Percentiles rank a stretch among this genome's conserved stretches.
phyloP scores from a whole-genome alignment of 1,284 basidiomycete species.

The Crucibulum parvulum region DNA sequence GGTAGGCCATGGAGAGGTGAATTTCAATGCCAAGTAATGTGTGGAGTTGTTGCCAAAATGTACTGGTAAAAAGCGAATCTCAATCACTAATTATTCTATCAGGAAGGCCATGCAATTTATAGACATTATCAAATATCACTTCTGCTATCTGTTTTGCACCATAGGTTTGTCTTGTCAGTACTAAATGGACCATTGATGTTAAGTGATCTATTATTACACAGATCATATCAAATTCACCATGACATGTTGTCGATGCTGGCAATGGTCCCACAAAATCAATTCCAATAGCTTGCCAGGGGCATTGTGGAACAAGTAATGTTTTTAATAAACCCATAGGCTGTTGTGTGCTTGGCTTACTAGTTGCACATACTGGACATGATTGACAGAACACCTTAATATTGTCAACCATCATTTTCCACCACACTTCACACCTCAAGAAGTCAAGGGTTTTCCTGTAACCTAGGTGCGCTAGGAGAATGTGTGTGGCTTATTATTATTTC shows the following conservation, averaged over 20 bases:
- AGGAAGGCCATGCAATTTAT: slow-evolving; percentile 45
- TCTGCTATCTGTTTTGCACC: slow-evolving; percentile 42
- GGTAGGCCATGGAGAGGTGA: neutral
- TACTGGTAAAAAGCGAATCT: slow-evolving; percentile 45
- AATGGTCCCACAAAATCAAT: neutral
- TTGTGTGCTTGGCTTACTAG: neutral
- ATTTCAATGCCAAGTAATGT: neutral
- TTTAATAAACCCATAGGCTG: neutral
- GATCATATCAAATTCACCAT: neutral
- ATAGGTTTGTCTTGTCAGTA: slow-evolving; percentile 24
- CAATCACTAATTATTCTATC: slow-evolving; percentile 44
- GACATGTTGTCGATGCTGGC: neutral
- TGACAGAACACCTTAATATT: too few relatives aligned
- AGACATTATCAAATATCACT: slow-evolving; percentile 40
- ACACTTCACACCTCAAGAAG: too few relatives aligned
- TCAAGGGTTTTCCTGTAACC: neutral
- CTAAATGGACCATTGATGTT: neutral
- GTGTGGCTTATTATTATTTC: neutral
- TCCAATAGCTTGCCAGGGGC: neutral
- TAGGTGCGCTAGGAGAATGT: neutral
- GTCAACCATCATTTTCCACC: too few relatives aligned
- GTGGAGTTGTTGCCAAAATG: slow-evolving; percentile 38
- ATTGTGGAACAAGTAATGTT: neutral
- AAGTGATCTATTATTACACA: neutral
- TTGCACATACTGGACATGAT: too few relatives aligned